These are phyloP conservation scores for Blastocladiella emersonii DNA, from an alignment of 371 early-diverging fungal species.

Conservation along the genomic window DNA sequence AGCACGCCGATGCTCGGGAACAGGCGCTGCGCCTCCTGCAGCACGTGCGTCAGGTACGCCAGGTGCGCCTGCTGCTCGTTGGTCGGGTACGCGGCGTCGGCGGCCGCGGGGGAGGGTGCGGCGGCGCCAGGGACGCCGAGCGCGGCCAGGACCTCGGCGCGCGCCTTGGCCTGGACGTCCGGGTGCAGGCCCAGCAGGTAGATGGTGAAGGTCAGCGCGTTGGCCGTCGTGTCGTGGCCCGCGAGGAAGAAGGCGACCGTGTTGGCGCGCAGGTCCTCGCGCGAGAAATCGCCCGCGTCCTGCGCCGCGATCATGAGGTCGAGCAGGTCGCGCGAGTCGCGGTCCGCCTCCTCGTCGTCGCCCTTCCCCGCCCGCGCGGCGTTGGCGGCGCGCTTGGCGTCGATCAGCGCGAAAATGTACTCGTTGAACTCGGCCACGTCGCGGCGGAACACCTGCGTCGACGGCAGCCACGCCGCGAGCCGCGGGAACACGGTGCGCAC, in stretches of 20 bases:
- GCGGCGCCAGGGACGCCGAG: background rate
- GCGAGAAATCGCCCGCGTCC: background rate
- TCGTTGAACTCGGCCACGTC: background rate
- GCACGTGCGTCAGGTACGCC: background rate
- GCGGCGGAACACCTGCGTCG: no score
- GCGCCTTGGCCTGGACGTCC: slow-evolving; percentile 1
- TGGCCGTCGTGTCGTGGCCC: slow-evolving; percentile 5
- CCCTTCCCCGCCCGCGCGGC: background rate
- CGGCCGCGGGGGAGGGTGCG: background rate
- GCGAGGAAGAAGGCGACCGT: background rate
- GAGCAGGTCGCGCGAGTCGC: background rate
- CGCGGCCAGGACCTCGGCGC: background rate
- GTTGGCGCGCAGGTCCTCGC: background rate
- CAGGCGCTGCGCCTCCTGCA: background rate
- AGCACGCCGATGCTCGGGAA: background rate
- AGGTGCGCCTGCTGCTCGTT: background rate
- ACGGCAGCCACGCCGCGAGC: no score
- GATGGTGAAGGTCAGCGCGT: background rate
- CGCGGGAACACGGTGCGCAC: no score
- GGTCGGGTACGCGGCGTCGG: background rate
- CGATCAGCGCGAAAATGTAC: background rate
- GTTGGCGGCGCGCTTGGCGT: background rate
- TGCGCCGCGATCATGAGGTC: background rate
- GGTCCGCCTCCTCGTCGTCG: background rate
- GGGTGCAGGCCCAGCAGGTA: slow-evolving; percentile 3